Base-by-base conservation (phyloP, 176 grass and related monocot genomes). In the Dactylis glomerata region DNA sequence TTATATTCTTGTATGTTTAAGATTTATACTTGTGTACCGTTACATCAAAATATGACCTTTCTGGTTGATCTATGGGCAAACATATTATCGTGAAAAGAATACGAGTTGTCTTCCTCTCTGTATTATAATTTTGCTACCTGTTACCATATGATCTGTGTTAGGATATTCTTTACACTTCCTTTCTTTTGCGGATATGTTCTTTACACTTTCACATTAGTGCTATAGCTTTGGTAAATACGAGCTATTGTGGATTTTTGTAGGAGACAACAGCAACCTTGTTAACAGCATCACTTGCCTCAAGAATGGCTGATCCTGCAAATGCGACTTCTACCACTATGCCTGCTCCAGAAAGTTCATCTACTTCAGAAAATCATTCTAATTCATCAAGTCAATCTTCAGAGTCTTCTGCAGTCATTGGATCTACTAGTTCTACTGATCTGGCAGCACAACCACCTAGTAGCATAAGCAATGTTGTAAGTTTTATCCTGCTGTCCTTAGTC, bases 231-330 rank as follows among this genome's bases (percentile, higher is more conserved):
- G 8, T 73, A 87, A 79, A 67, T 30, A 86, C 2, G 9, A 32
- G 13, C 51, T 38, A 45, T 17, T 83, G 17, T 83, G 8, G 69
- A 49, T 82, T 71, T 30, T 86, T 87, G 23, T 73, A 99, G 93
- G 96, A 91, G 65, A 89, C 92, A 79, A 89, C 95, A n/a, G 80
- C 88, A 7, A 84, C 95, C 51, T 85, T 99, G 14, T 86, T 96
- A 71, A 86, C 93, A 77, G 91, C 87, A 83, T 94, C 96, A 37
- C 81, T 96, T 64, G 79, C 89, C 83, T 89, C 96, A 75, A 87
- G 92, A 82, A 90, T 86, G 54, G 49, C 71, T 90, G 78, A 79
- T 44, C 20, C 64, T 88, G 69, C 26, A 10, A 84, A 75, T 89
- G 42, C 50, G 5, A 2, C 49, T 76, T 71, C 84, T 58, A 67